These are phyloP conservation scores for Penicillium sp. DNA, from an alignment of 2,329 filamentous ascomycete genomes.

Conservation along the genomic window DNA sequence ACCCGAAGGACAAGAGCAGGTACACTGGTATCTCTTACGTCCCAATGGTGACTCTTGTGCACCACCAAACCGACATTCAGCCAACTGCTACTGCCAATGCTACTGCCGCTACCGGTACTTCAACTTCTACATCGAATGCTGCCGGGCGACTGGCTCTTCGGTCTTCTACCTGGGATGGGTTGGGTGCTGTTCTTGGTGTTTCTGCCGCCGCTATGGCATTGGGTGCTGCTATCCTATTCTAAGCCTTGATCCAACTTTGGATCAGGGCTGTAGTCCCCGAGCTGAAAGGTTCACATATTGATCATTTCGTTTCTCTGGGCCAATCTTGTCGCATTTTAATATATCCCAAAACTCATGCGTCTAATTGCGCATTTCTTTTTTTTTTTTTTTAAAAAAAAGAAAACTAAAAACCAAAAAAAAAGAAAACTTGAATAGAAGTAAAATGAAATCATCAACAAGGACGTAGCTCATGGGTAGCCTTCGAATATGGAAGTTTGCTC, in stretches of 20 bases:
- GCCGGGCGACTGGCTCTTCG: slow-evolving; percentile 1
- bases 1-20: not conserved
- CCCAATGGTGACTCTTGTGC: slow-evolving; percentile 7
- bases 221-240: slow-evolving; percentile 7
- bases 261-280: no score
- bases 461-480: not conserved
- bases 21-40: not conserved
- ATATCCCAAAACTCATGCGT: not conserved
- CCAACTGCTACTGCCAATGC: not conserved
- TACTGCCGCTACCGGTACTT: not conserved
- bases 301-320: not conserved
- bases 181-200: slow-evolving; percentile 4
- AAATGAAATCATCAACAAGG: not conserved
- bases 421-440: no score
- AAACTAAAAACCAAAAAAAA: no score
- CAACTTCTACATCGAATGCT: slow-evolving; percentile 10
- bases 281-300: not conserved
- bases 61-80: slow-evolving; percentile 9
- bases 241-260: not conserved
- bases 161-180: not conserved
- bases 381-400: no score
- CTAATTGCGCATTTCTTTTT: no score
- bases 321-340: not conserved
- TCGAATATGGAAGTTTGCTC: not conserved
- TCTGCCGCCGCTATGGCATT: slow-evolving; percentile 4